Evolutionary conservation across 176 grass and related monocot genomes (phyloP).

Genomic region (Saccharum spontaneum): DNA sequence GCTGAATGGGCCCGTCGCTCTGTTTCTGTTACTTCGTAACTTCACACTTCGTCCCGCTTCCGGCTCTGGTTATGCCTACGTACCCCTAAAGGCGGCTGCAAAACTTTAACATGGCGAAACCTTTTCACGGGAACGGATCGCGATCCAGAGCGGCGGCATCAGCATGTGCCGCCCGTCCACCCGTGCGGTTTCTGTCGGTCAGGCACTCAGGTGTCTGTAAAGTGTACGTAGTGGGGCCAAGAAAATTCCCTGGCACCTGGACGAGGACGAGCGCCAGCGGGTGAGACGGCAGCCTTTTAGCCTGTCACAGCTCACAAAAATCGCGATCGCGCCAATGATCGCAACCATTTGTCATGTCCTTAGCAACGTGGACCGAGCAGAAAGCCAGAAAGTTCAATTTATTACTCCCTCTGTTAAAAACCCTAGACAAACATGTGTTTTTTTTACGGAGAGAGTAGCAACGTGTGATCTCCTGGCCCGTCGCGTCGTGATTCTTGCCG

Average conservation of each 20-base stretch:
- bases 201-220: not conserved
- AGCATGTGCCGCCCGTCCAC: not conserved
- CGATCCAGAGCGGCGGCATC: not conserved
- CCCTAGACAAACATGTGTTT: no score
- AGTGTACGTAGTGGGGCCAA: not conserved
- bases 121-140: not conserved
- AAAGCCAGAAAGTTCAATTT: not conserved
- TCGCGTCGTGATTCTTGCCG: not conserved
- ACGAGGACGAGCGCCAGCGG: not conserved
- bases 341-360: not conserved
- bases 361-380: not conserved
- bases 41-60: no score
- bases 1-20: not conserved
- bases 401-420: no score
- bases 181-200: not conserved
- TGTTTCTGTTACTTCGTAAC: not conserved
- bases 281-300: conserved; percentile 1
- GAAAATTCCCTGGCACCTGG: conserved; percentile 32
- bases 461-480: not conserved
- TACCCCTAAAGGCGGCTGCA: no score
- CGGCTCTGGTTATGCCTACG: no score
- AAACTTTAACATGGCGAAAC: no score
- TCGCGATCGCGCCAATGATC: not conserved
- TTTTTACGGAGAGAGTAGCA: no score
- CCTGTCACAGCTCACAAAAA: conserved; percentile 17